Evolutionary conservation across 179 eudicot species (phyloP).

Genomic region (Spinacia oleracea): DNA sequence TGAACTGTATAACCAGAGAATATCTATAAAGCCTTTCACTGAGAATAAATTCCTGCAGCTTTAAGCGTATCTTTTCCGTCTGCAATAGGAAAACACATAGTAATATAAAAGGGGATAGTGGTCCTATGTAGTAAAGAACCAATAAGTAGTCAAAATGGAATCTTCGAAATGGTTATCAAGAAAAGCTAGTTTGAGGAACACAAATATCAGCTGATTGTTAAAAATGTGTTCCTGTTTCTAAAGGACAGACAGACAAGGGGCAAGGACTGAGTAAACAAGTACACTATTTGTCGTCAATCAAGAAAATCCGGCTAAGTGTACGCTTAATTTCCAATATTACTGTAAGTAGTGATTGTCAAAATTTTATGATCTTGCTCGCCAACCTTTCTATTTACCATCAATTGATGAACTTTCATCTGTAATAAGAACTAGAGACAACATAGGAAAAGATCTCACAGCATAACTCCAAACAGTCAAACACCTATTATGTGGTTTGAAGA

Average conservation of each 20-base stretch:
- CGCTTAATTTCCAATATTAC: neutral
- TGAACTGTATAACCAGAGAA: neutral
- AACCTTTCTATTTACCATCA: neutral
- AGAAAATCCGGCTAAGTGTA: no score
- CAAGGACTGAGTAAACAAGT: neutral
- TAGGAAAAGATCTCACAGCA: neutral
- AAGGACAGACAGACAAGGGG: neutral
- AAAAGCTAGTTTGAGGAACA: slow-evolving; percentile 12
- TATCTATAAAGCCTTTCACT: neutral
- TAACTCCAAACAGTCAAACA: slow-evolving; percentile 3
- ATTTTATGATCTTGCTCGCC: neutral
- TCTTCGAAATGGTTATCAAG: neutral
- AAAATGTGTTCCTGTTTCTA: neutral
- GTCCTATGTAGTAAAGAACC: slow-evolving; percentile 15
- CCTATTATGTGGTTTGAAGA: neutral
- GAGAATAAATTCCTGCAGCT: slow-evolving; percentile 10
- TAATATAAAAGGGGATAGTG: neutral
- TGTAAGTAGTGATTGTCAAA: neutral
- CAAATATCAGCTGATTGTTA: slow-evolving; percentile 7
- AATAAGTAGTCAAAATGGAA: slow-evolving; percentile 13
- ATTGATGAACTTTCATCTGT: neutral
- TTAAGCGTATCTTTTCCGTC: neutral
- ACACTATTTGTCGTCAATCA: neutral
- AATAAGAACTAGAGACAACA: neutral
- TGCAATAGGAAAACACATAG: neutral